Evolutionary conservation across 768 basidiomycete genomes (phyloP), one percentile per base, ranked within the genome.

Genomic region (Boletus pseudopeckii): DNA sequence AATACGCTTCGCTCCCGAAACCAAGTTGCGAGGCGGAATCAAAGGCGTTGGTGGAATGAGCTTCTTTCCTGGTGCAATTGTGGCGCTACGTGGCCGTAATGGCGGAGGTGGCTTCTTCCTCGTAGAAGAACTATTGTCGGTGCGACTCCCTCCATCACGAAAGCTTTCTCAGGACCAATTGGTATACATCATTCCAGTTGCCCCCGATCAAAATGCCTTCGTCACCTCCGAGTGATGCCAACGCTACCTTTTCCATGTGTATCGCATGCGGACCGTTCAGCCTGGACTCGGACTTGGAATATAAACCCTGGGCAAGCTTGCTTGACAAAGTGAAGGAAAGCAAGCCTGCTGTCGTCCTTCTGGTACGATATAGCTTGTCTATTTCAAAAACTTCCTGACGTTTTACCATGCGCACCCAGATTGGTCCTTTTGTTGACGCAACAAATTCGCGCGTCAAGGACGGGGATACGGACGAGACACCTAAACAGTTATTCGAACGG

Each of bases 231-330:
- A 62, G 38, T 26, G 60, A 63, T 33, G 69, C 60, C n/a, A 77
- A 77, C 24, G 60, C 75, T 20, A 67, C 83, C 0, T 82, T 90
- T 46, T 80, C 83, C 0, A 75, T 95, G 71, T 78, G 79, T 56
- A 76, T 92, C 36, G 92, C 86, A 4, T 84, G 86, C 54, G 97
- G 97, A 0, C 96, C 97, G 2, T 98, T 81, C 72, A 95, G 92
- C 0, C 65, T 79, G 1, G 93, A 96, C 51, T 70, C 80, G 3
- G 86, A 97, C 67, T 75, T 97, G 28, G 70, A 77, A 17, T 98
- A 83, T 72, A 83, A 79, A 56, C 86, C 89, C 1, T 86, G 91
- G 76, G 72, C 75, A 14, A 74, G 75, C 2, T 72, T 98, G 22
- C 58, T 92, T 11, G 71, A 80, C n/a, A 76, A 75, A n/a, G 72